Evolutionary conservation across 1,139 yeast species (phyloP), one percentile per base, ranked within the genome.

Genomic region (Wickerhamomyces sp.): DNA sequence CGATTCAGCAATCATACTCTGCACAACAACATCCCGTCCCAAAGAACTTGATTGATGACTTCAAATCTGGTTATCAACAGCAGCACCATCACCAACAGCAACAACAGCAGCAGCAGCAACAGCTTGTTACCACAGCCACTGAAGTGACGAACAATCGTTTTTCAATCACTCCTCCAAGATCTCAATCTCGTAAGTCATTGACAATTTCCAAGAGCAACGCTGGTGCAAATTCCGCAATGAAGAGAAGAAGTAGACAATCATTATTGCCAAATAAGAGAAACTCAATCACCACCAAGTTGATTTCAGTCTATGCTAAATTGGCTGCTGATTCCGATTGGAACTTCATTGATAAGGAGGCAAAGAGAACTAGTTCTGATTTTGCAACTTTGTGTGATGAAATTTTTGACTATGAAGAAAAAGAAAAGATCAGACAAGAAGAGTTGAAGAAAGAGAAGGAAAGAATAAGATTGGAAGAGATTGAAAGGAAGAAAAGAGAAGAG

Each of bases 341-440:
- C 57, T 78, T 78, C 55, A 77, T 83, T 67, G 87, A 83, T 55
- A 80, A 78, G 56, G 88, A 81, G 62, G 81, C 89, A 15, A 83
- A 79, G 65, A 74, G 93, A 65, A 82, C 90, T 2, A 80, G 88
- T 34, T 82, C 88, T 11, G 85, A 86, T 47, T 84, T 84, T 68
- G 93, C 90, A 10, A 76, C 84, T 6, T 69, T 84, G 41, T 83
- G 89, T 70, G 91, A 84, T 65, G 81, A 79, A 62, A 79, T 84
- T 49, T 84, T 84, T 66, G 84, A 79, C 53, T 79, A 79, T 59
- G 79, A 79, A 53, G 75, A 75, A 55, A 79, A 75, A 47, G 86
- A 80, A 51, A 81, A 76, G 56, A 68, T 64, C 4, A 65, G 85
- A 74, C 61, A 72, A 62, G 66, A 73, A 72, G 76, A 63, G 69